phyloP scores from a whole-genome alignment of 1,284 basidiomycete genomes.

The Leccinum insolens region DNA sequence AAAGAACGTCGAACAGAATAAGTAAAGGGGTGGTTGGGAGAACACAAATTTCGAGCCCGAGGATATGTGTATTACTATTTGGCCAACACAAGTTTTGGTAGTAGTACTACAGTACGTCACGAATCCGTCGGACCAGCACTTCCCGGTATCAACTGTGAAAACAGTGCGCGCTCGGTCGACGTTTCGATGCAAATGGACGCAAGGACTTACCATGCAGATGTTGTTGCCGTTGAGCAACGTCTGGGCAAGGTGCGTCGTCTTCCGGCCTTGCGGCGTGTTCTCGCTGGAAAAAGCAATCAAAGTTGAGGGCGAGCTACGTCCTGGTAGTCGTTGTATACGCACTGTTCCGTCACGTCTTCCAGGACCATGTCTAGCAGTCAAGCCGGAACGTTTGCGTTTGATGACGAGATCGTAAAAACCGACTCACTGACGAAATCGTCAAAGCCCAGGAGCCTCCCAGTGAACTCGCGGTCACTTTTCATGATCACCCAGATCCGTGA shows the following conservation, averaged over 20 bases:
- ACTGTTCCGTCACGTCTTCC: conserved; percentile 98
- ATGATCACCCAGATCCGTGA: conserved; percentile 96
- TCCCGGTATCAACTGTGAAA: conserved; percentile 70
- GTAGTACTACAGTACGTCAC: conserved; percentile 12
- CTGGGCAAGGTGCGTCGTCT: conserved; percentile 84
- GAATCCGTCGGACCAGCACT: conserved; percentile 67
- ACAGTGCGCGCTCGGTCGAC: conserved; percentile 11
- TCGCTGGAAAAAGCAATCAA: conserved; percentile 58
- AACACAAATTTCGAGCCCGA: conserved; percentile 1
- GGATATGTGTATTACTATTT: conserved; percentile 31
- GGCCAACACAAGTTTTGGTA: conserved; percentile 7
- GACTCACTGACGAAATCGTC: conserved; percentile 99
- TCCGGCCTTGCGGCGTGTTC: conserved; percentile 79
- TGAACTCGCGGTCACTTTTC: conserved; percentile 95
- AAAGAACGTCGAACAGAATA: not conserved
- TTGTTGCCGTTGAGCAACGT: conserved; percentile 97
- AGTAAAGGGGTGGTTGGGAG: not conserved
- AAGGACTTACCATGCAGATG: conserved; percentile 86
- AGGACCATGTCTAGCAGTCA: conserved; percentile 87
- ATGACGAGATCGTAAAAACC: not conserved
- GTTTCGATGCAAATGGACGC: not conserved
- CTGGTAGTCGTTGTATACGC: conserved; percentile 25
- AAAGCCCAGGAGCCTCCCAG: conserved; percentile 94
- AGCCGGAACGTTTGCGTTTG: not conserved
- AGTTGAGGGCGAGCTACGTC: conserved; percentile 16